A percentile compares a stretch with the other conserved stretches of the same genome.
These are phyloP conservation scores for Didymella glomerata DNA, from an alignment of 2,329 filamentous ascomycete species.

Conservation along the genomic window DNA sequence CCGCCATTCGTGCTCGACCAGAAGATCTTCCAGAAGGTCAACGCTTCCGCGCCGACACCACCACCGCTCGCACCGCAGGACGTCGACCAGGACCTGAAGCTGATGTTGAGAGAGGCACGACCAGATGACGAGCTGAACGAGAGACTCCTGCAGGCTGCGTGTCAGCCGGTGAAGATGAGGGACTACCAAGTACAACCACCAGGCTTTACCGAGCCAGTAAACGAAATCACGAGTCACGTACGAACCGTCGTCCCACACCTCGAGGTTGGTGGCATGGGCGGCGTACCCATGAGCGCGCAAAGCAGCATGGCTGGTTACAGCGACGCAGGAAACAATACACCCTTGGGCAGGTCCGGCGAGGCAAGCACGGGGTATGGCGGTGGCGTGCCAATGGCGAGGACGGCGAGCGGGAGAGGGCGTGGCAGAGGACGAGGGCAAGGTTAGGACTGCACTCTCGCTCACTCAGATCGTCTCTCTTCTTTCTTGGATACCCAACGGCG, in stretches of 20 bases:
- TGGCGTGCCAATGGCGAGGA: constrained; percentile 48
- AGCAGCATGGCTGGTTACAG: constrained; percentile 50
- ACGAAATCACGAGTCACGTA: constrained; percentile 46
- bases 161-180: constrained; percentile 44
- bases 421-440: constrained; percentile 39
- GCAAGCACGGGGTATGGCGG: constrained; percentile 37
- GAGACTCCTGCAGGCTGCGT: constrained; percentile 48
- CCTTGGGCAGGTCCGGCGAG: constrained; percentile 48
- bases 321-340: constrained; percentile 48
- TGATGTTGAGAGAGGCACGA: constrained; percentile 54
- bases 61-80: constrained; percentile 54
- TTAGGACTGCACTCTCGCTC: neutral
- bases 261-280: constrained; percentile 44
- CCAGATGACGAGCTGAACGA: constrained; percentile 52
- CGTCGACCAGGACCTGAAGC: constrained; percentile 58
- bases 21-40: constrained; percentile 57
- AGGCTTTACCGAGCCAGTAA: constrained; percentile 40
- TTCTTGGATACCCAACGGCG: constrained; percentile 14
- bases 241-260: constrained; percentile 44
- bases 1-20: constrained; percentile 56
- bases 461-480: neutral
- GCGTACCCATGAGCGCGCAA: constrained; percentile 53
- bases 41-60: constrained; percentile 59
- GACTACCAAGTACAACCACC: constrained; percentile 50
- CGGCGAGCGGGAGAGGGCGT: constrained; percentile 49